Base-by-base conservation (phyloP, 1,139 yeast species). In the Saccharomycopsis hybrid region DNA sequence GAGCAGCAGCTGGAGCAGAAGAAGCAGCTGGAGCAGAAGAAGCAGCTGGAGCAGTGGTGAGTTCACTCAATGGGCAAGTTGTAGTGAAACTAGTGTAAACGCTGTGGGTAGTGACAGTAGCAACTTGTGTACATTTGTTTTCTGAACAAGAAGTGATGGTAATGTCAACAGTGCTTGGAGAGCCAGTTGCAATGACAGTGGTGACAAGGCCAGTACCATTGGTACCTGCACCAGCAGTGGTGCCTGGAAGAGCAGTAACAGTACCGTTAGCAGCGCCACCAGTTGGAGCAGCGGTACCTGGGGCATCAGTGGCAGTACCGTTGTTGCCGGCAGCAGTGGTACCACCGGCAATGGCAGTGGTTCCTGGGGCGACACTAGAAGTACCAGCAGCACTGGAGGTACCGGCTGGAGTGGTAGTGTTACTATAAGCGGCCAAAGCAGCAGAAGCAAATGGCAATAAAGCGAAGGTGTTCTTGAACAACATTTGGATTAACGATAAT, bases 111-210 rank as follows among this genome's bases (percentile, higher is more conserved):
- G 52, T 47, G 28, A 27, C 25, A 27, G 52, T 49, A 24, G 32
- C 33, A 28, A 30, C 40, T 28, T 33, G 40, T 28, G 43, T 30
- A 31, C 51, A 51, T 24, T 28, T 38, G 35, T 40, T 33, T 27
- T 41, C 33, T 7, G 41, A 28, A 37, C 54, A 51, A 24, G 53
- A 50, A 37, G 53, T 51, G 37, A 47, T 41, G 24, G 45, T 43
- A 37, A 47, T 9, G 5, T 13, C 39, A 7, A 39, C 35, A n/a
- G 52, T 47, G 28, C 32, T n/a, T 40, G 18, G 27, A 13, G 36
- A 11, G n/a, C 37, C 24, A 24, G 47, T 31, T 4, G 53, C 13
- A 11, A 33, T 28, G 31, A 33, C 39, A 31, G 44, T 50, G 44
- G 51, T 42, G 18, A 9, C 25, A 3, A 25, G n/a, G 5, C 24